Percentiles rank a stretch among this genome's conserved stretches.
phyloP scores from a whole-genome alignment of 768 basidiomycete species.

The Chalciporus piperatus region DNA sequence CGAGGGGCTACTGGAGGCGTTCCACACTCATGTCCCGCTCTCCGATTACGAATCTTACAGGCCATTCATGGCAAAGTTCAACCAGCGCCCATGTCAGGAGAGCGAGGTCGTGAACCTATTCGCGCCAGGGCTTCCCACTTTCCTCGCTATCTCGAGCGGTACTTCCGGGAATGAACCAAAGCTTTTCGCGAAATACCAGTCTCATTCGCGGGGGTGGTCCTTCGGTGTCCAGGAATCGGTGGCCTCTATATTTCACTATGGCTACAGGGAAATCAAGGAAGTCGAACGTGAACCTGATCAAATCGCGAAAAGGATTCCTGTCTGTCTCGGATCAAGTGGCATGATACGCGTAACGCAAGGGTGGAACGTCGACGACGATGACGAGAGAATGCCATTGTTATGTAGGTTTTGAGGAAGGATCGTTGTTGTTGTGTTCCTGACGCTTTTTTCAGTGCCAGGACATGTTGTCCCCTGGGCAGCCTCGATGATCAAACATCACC shows the following conservation, averaged over 20 bases:
- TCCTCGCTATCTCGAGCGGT: slow-evolving; percentile 8
- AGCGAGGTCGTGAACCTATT: slow-evolving; percentile 16
- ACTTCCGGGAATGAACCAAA: slow-evolving; percentile 15
- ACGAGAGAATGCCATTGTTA: slow-evolving; percentile 1
- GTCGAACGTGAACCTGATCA: slow-evolving; percentile 3
- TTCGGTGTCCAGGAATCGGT: not conserved
- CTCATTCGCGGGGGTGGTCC: not conserved
- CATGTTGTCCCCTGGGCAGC: slow-evolving; percentile 15
- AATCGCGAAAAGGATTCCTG: slow-evolving; percentile 6
- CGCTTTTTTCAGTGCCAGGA: slow-evolving; percentile 7
- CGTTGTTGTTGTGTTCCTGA: not conserved
- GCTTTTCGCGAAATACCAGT: slow-evolving; percentile 6
- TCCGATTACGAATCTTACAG: slow-evolving; percentile 14
- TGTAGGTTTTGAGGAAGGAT: too few relatives aligned
- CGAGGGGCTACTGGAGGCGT: slow-evolving; percentile 4
- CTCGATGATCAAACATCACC: slow-evolving; percentile 8
- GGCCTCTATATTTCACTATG: not conserved
- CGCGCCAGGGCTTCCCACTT: slow-evolving; percentile 17
- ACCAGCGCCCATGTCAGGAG: slow-evolving; percentile 15
- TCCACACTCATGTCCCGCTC: slow-evolving; percentile 6
- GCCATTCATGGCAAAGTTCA: slow-evolving; percentile 14
- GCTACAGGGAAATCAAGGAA: slow-evolving; percentile 1
- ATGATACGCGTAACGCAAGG: slow-evolving; percentile 3
- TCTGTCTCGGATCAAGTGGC: not conserved
- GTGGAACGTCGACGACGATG: slow-evolving; percentile 10